Evolutionary conservation across 1,139 yeast species (phyloP).

Genomic region (Debaryomyces sp.): DNA sequence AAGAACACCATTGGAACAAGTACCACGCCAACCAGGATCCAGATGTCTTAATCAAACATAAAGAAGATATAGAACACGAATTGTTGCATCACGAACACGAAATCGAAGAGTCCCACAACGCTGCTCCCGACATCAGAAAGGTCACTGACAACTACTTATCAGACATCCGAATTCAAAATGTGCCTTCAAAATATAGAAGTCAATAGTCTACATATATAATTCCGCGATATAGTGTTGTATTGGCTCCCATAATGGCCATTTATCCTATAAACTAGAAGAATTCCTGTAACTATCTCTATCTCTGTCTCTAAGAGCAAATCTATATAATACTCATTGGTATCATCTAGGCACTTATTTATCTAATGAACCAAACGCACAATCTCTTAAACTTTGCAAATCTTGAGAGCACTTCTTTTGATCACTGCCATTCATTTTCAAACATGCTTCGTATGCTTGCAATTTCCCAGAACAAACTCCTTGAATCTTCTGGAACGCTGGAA

Average conservation of each 20-base stretch:
- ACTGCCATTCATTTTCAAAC: conserved; percentile 46
- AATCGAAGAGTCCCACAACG: conserved; percentile 68
- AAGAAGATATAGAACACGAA: conserved; percentile 91
- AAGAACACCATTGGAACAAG: conserved; percentile 91
- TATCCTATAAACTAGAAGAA: neutral
- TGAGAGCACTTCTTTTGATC: conserved; percentile 39
- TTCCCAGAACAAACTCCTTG: conserved; percentile 58
- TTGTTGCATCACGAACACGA: conserved; percentile 85
- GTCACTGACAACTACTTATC: conserved; percentile 32
- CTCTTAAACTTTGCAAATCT: conserved; percentile 34
- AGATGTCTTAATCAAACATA: conserved; percentile 75
- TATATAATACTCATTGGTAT: neutral
- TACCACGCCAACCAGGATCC: conserved; percentile 84
- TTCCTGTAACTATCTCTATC: neutral
- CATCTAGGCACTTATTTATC: conserved; percentile 7
- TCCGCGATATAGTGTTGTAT: neutral
- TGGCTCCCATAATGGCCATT: neutral
- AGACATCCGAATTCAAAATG: conserved; percentile 39
- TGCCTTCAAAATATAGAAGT: conserved; percentile 35
- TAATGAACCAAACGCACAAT: conserved; percentile 38
- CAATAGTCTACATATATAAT: neutral
- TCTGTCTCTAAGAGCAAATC: neutral
- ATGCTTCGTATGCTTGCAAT: conserved; percentile 61
- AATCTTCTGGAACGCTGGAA: conserved; percentile 67
- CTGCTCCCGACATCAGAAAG: conserved; percentile 46